A percentile compares a stretch with the other conserved stretches of the same genome.
phyloP scores from a whole-genome alignment of 2,329 filamentous ascomycete species.

The Ophiostoma novo-ulmi region DNA sequence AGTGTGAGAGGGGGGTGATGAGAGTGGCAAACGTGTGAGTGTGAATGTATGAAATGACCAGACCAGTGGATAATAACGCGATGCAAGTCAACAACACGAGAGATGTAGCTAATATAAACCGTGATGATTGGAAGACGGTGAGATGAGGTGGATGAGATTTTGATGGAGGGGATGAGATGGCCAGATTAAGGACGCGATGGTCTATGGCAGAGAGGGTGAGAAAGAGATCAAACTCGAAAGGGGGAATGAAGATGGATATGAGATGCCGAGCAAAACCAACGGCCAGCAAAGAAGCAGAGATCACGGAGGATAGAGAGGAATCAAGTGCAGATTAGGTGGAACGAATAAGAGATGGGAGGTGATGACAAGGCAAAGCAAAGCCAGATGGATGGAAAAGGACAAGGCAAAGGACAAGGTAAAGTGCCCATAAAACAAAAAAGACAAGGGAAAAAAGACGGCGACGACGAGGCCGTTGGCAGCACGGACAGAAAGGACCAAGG shows the following conservation, averaged over 20 bases:
- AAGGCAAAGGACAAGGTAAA: neutral
- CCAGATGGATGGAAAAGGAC: neutral
- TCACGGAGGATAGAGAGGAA: neutral
- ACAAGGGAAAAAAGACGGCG: neutral
- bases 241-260: neutral
- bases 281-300: neutral
- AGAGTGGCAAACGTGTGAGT: neutral
- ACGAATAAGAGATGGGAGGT: neutral
- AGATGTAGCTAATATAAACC: neutral
- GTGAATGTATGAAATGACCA: neutral
- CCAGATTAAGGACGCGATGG: neutral
- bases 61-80: neutral
- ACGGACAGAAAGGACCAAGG: conserved; percentile 6
- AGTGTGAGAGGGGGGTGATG: neutral
- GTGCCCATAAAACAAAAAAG: neutral
- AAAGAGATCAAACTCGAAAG: neutral
- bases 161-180: neutral
- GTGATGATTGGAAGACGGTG: conserved; percentile 6
- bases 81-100: conserved; percentile 11
- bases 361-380: neutral
- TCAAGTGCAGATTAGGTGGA: neutral
- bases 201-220: neutral
- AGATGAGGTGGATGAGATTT: neutral
- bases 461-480: conserved; percentile 15
- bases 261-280: neutral